A percentile compares a stretch with the other conserved stretches of the same genome.
Evolutionary conservation across 148 eudicot species (phyloP).

Genomic region (Cornus suecica): DNA sequence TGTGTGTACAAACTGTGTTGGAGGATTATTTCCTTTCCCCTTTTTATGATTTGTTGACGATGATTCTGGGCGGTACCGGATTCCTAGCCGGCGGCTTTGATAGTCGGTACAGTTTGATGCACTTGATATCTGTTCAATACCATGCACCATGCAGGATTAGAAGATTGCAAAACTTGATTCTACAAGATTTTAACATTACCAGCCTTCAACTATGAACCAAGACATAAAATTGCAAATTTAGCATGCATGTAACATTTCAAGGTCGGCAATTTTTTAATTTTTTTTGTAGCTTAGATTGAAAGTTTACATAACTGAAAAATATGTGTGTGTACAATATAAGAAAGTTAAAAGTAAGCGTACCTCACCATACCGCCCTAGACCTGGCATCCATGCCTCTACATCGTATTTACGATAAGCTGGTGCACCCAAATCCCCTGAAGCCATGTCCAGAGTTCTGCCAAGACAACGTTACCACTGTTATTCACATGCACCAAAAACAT

Average conservation of each 20-base stretch:
- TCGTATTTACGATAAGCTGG: conserved; percentile 94
- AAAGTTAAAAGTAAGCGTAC: conserved; percentile 27
- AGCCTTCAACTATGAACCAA: neutral
- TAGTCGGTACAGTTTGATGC: conserved; percentile 96
- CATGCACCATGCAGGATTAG: neutral
- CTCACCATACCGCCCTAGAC: conserved; percentile 89
- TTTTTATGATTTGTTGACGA: conserved; percentile 39
- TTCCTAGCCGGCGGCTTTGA: conserved; percentile 84
- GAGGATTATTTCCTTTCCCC: conserved; percentile 46
- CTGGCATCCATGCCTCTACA: conserved; percentile 99
- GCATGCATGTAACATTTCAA: neutral
- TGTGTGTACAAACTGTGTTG: conserved; percentile 85
- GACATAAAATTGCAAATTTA: neutral
- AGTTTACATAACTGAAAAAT: neutral
- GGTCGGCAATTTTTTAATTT: neutral
- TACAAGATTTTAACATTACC: neutral
- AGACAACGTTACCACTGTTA: neutral
- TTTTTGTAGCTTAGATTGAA: too few relatives aligned
- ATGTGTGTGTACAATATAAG: neutral
- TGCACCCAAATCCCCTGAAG: conserved; percentile 85
- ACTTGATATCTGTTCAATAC: conserved; percentile 69
- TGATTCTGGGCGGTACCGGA: conserved; percentile 69
- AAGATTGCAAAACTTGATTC: neutral
- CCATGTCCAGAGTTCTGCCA: conserved; percentile 89
- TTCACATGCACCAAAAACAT: neutral